Percentiles rank a stretch among this genome's conserved stretches.
Evolutionary conservation across 2,329 filamentous ascomycete genomes (phyloP).

Genomic region (Ophiostoma himal-ulmi): DNA sequence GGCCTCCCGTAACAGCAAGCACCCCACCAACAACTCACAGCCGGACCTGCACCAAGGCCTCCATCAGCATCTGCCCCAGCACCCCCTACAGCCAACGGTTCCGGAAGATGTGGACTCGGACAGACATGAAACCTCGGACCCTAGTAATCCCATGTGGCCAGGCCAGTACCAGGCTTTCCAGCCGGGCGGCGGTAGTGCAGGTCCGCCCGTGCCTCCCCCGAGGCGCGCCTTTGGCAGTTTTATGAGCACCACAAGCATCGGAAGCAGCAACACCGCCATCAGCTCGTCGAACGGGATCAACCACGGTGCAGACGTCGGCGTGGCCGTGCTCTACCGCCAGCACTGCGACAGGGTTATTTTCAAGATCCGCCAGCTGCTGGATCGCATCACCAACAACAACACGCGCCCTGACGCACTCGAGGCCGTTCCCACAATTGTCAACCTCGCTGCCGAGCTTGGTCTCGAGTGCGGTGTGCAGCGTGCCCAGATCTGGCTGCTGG

Average conservation of each 20-base stretch:
- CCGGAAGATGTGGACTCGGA: not conserved
- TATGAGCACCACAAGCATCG: not conserved
- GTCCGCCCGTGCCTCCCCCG: not conserved
- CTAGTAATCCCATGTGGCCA: not conserved
- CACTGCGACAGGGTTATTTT: conserved; percentile 17
- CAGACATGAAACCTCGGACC: not conserved
- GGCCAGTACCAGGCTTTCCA: not conserved
- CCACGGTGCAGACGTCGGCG: not conserved
- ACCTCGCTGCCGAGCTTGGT: conserved; percentile 21
- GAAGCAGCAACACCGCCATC: not conserved
- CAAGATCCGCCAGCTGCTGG: conserved; percentile 17
- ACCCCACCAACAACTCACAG: not conserved
- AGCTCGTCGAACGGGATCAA: not conserved
- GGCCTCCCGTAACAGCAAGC: conserved; percentile 12
- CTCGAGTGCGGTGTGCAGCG: conserved; percentile 26
- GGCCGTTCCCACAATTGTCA: conserved; percentile 17
- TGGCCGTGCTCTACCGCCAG: conserved; percentile 15
- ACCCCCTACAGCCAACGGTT: not conserved
- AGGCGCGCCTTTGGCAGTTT: not conserved
- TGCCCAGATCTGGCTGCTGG: conserved; percentile 18
- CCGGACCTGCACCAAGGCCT: conserved; percentile 15
- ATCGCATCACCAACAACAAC: conserved; percentile 19
- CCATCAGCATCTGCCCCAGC: conserved; percentile 8
- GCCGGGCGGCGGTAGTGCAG: not conserved
- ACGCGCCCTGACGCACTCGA: conserved; percentile 16